Base-by-base conservation (phyloP, 768 basidiomycete genomes). In the Termitomyces sp. region DNA sequence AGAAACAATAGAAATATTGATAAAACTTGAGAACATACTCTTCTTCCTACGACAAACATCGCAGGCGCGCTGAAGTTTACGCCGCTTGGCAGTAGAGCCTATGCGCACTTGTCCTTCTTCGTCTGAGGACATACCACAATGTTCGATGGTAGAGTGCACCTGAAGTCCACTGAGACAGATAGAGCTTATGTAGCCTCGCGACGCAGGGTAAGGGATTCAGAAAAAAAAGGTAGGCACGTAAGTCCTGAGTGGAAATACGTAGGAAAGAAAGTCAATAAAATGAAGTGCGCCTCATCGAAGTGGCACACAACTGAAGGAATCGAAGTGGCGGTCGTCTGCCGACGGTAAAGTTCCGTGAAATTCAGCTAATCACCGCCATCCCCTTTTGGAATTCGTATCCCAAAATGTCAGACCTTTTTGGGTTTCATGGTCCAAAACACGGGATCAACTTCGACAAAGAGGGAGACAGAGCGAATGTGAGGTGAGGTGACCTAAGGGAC, bases 21-120 rank as follows among this genome's bases (percentile, higher is more conserved):
- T 22, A 26, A 22, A 47, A 16, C 34, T 48, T 16, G 28, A 39
- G 18, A 18, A 71, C 82, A 62, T 53, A 87, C 90, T 84, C 73
- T 94, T 94, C 77, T 92, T 93, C 60, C 88, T 76, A 42, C 92
- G 77, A 70, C 92, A 94, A 0, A 84, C 80, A 67, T 93, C 91
- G 68, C 92, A 94, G 12, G 90, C 90, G 33, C 90, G 73, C 69
- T 88, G 86, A 47, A 90, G 80, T 59, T 83, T 77, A 31, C 88
- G 74, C 65, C 86, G 87, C 77, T 58, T 63, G 15, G 54, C 22
- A 8, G 44, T 50, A 22, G 51, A 51, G 2, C 51, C 58, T 22
- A 18, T 31, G 15, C 42, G 50, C 9, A 33, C 49, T 45, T 56
- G 52, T 0, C 33, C 53, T 45, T 61, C 53, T n/a, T 61, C 60